Evolutionary conservation across 768 basidiomycete genomes (phyloP).

Genomic region (Cyclocybe cylindracea): DNA sequence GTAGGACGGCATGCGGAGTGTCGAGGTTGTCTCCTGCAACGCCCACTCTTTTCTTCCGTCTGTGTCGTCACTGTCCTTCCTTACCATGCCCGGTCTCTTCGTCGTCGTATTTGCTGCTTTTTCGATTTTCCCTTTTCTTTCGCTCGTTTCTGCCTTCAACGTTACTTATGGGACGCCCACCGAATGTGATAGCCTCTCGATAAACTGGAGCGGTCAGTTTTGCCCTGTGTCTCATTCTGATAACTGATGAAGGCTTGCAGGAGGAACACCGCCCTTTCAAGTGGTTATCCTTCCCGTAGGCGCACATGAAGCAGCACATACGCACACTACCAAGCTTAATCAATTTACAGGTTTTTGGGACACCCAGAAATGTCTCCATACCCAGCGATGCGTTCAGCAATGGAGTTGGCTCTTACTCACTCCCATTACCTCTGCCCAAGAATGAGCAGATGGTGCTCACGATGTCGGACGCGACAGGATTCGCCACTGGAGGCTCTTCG

Average conservation of each 20-base stretch:
- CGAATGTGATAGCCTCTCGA: slow-evolving; percentile 59
- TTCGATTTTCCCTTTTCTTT: slow-evolving; percentile 22
- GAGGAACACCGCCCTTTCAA: slow-evolving; percentile 57
- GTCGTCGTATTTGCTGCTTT: slow-evolving; percentile 17
- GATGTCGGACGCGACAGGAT: slow-evolving; percentile 76
- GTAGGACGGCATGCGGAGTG: background rate
- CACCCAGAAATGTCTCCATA: slow-evolving; percentile 54
- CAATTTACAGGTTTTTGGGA: slow-evolving; percentile 47
- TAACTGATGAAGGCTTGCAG: slow-evolving; percentile 31
- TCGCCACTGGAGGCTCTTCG: slow-evolving; percentile 64
- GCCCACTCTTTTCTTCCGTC: slow-evolving; percentile 9
- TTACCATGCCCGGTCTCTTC: slow-evolving; percentile 17
- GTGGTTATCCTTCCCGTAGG: slow-evolving; percentile 49
- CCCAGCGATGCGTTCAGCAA: slow-evolving; percentile 54
- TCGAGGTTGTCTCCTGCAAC: background rate
- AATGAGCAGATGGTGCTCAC: slow-evolving; percentile 48
- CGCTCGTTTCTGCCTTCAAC: slow-evolving; percentile 42
- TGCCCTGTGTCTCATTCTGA: background rate
- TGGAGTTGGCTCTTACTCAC: slow-evolving; percentile 53
- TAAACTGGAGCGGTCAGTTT: slow-evolving; percentile 63
- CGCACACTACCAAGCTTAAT: slow-evolving; percentile 26
- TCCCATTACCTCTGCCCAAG: slow-evolving; percentile 43
- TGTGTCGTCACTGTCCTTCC: slow-evolving; percentile 16
- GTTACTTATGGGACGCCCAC: slow-evolving; percentile 45
- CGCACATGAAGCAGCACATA: background rate